Evolutionary conservation across 306 rosid species (phyloP), one percentile per base, ranked within the genome.

Genomic region (Delonix regia): DNA sequence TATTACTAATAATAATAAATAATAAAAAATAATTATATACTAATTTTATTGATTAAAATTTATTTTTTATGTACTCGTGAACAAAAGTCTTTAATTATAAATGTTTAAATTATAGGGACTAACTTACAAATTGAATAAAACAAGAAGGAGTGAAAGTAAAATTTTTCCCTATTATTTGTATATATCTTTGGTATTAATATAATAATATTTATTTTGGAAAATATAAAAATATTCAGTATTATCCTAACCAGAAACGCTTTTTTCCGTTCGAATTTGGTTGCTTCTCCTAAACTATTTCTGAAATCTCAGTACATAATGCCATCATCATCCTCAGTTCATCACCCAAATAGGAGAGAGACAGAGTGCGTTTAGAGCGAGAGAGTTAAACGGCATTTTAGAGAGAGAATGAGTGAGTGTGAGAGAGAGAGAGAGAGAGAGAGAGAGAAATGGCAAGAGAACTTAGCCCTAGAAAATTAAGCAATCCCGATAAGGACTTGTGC

Each of bases 401-500:
- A 77, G 83, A 64, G 73, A 83, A 3, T 48, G 57, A 71, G 49
- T 71, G 79, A 85, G 66, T n/a, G 49, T 77, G 66, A 38, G 9
- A 67, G 60, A 27, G 12, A n/a, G 13, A 28, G 68, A 55, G 59
- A 34, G 55, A 33, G 16, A 0, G 38, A 12, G 79, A 57, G 74
- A 72, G 83, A 63, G 75, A 80, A 2, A 59, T 56, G 71, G 67
- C 71, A 73, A 80, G 72, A 55, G 69, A 74, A 53, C 57, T 61
- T 25, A 79, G 84, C 80, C 86, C 92, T 87, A 77, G 81, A 86
- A 86, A 77, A 64, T 21, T 73, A 73, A 79, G 89, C 88, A 89
- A 82, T 75, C 63, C 60, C 81, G 97, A 92, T 88, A 88, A 84
- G 90, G 91, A 88, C 93, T 74, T 78, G 63, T 88, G 94, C 89